Evolutionary conservation across 1,284 basidiomycete species (phyloP).

Genomic region (Phaffia rhodozyma): DNA sequence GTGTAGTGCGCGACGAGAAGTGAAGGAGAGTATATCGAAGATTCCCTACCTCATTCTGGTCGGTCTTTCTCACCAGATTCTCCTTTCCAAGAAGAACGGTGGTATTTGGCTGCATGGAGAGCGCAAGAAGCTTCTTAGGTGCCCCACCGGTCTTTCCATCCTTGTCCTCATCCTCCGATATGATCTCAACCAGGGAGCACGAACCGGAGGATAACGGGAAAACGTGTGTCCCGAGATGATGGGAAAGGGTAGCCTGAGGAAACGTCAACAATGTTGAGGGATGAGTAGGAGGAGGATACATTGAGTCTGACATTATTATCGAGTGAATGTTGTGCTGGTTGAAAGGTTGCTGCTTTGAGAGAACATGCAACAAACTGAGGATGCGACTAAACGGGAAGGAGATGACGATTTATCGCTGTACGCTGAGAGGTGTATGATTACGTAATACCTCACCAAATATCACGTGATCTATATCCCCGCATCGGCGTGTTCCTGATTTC

Average conservation of each 20-base stretch:
- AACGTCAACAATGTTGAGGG: constrained; percentile 7
- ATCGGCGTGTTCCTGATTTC: no score
- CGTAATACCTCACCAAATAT: no score
- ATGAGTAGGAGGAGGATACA: constrained; percentile 2
- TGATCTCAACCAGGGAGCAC: constrained; percentile 13
- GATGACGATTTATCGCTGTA: no score
- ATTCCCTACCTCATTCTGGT: constrained; percentile 13
- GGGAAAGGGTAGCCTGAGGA: constrained; percentile 10
- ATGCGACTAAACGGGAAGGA: no score
- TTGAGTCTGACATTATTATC: background rate
- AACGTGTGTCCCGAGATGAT: constrained; percentile 11
- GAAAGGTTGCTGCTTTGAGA: no score
- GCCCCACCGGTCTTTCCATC: no score
- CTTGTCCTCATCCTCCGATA: background rate
- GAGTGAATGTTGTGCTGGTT: no score
- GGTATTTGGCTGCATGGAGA: constrained; percentile 12
- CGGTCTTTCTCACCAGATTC: constrained; percentile 14
- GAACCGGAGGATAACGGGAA: constrained; percentile 15
- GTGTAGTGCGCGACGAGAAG: background rate
- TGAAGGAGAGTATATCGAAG: background rate
- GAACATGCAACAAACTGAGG: no score
- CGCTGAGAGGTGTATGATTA: no score
- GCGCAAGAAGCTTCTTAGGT: background rate
- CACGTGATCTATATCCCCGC: no score
- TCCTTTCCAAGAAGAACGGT: constrained; percentile 16